A percentile compares a stretch with the other conserved stretches of the same genome.
Conservation (phyloP, 192 early-diverging fungal genomes). For the Coemansia sp. region DNA sequence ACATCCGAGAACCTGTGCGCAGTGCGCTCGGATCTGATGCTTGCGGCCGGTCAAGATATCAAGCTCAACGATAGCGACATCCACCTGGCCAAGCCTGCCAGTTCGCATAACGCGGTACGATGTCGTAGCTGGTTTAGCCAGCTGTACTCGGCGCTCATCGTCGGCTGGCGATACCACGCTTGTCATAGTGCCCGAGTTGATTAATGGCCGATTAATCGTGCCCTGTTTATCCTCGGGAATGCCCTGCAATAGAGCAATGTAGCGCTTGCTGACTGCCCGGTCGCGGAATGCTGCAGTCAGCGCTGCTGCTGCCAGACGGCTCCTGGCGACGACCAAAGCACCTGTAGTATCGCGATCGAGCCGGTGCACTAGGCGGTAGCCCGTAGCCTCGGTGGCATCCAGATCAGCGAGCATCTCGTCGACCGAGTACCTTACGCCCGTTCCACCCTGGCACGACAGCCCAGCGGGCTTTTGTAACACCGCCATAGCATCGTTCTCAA, state of each 20-base stretch:
- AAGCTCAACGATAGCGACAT: constrained; percentile 15
- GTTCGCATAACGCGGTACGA: constrained; percentile 19
- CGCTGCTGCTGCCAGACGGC: constrained; percentile 11
- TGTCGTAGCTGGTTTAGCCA: constrained; percentile 15
- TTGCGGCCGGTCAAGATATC: constrained; percentile 41
- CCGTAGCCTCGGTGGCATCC: constrained; percentile 1
- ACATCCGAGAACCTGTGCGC: constrained; percentile 29
- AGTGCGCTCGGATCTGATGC: constrained; percentile 47
- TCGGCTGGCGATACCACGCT: not conserved
- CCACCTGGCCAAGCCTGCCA: not conserved
- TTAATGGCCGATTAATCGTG: constrained; percentile 7
- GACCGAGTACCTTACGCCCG: constrained; percentile 12
- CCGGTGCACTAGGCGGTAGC: constrained; percentile 28
- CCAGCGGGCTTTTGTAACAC: constrained; percentile 32
- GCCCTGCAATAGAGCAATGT: constrained; percentile 25
- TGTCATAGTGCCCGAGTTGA: constrained; percentile 1
- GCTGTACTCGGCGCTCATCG: not conserved
- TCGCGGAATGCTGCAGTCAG: constrained; percentile 27
- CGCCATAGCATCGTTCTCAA: constrained; percentile 14
- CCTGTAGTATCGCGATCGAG: constrained; percentile 38
- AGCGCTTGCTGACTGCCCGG: constrained; percentile 16
- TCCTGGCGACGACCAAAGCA: constrained; percentile 23
- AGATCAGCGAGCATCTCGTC: constrained; percentile 21
- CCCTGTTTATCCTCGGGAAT: constrained; percentile 6
- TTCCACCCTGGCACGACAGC: constrained; percentile 36